A percentile compares a stretch with the other conserved stretches of the same genome.
phyloP scores from a whole-genome alignment of 371 early-diverging fungal species.

The Rhizopus microsporus region DNA sequence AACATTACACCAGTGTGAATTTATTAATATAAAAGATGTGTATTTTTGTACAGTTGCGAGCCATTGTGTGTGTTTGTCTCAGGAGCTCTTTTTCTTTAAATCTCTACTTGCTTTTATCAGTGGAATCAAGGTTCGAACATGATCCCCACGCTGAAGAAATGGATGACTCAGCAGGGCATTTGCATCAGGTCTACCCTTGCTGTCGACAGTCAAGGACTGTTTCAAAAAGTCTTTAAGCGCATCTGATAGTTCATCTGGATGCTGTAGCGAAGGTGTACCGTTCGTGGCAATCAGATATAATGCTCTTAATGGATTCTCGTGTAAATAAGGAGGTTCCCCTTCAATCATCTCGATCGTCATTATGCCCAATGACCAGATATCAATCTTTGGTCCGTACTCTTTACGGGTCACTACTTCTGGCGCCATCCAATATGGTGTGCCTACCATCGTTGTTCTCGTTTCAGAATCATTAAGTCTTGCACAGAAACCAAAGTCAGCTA shows the following conservation, averaged over 20 bases:
- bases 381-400: slow-evolving; percentile 86
- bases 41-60: not conserved
- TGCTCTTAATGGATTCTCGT: slow-evolving; percentile 81
- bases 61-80: not conserved
- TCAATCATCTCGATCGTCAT: slow-evolving; percentile 83
- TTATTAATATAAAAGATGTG: too few species aligned
- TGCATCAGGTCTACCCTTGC: slow-evolving; percentile 38
- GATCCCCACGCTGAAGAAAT: slow-evolving; percentile 86
- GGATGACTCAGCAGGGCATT: slow-evolving; percentile 62
- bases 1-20: too few species aligned
- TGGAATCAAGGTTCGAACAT: slow-evolving; percentile 81
- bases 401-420: slow-evolving; percentile 91
- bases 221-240: slow-evolving; percentile 73
- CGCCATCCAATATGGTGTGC: slow-evolving; percentile 91
- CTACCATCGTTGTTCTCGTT: slow-evolving; percentile 80
- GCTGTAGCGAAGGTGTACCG: slow-evolving; percentile 81
- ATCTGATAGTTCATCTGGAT: slow-evolving; percentile 70
- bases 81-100: slow-evolving; percentile 9
- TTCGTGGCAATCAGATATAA: slow-evolving; percentile 88
- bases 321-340: slow-evolving; percentile 88
- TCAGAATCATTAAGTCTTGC: slow-evolving; percentile 74
- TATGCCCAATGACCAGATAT: slow-evolving; percentile 95
- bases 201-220: slow-evolving; percentile 70
- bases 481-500: slow-evolving; percentile 90
- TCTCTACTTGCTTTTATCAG: slow-evolving; percentile 89